These are phyloP conservation scores for Pueraria montana DNA, from an alignment of 306 rosid genomes.

Conservation along the genomic window DNA sequence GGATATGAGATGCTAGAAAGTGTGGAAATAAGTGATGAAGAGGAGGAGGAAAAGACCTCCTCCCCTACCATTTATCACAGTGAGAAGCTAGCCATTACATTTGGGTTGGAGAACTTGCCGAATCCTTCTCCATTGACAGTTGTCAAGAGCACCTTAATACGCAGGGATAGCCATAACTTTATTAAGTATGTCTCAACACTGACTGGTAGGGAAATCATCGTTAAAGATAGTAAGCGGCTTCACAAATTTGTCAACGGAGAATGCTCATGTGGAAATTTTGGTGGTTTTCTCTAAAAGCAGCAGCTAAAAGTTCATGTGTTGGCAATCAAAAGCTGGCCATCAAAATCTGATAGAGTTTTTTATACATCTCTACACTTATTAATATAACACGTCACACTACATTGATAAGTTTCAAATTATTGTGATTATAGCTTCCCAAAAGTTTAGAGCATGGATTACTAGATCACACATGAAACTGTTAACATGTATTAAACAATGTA, in stretches of 20 bases:
- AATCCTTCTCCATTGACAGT: conserved; percentile 66
- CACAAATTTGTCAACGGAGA: conserved; percentile 81
- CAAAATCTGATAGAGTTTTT: conserved; percentile 33
- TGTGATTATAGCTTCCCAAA: conserved; percentile 31
- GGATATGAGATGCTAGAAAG: conserved; percentile 71
- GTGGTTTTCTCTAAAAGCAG: conserved; percentile 55
- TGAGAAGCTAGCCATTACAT: conserved; percentile 83
- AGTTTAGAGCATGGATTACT: neutral
- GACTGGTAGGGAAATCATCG: conserved; percentile 73
- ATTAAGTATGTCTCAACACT: conserved; percentile 62
- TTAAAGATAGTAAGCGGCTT: conserved; percentile 81
- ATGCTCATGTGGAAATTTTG: conserved; percentile 81
- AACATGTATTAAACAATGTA: conserved; percentile 14
- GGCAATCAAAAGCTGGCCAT: conserved; percentile 37
- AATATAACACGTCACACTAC: neutral
- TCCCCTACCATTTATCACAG: conserved; percentile 69
- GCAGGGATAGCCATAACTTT: conserved; percentile 86
- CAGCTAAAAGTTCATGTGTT: conserved; percentile 21
- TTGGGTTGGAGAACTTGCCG: conserved; percentile 73
- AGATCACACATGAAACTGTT: neutral
- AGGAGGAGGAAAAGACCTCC: conserved; percentile 56
- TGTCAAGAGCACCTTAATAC: conserved; percentile 76
- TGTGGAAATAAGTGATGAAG: conserved; percentile 64
- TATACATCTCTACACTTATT: conserved; percentile 31
- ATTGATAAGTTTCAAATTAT: conserved; percentile 22